Evolutionary conservation across 441 rosid genomes (phyloP).

Genomic region (Eutrema salsugineum): DNA sequence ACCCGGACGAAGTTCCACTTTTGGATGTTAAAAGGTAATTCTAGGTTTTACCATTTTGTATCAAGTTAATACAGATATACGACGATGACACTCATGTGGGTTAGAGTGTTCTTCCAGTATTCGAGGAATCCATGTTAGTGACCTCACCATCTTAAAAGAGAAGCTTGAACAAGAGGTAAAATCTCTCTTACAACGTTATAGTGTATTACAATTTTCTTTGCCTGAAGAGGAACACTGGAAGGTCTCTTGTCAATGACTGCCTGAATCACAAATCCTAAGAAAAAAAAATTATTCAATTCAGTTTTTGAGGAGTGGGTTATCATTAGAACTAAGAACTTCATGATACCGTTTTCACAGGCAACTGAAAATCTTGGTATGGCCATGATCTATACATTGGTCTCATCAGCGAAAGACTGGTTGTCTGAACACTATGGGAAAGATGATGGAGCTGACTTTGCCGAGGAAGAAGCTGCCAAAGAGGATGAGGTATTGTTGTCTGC

Average conservation of each 20-base stretch:
- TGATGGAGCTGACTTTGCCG: slow-evolving; percentile 38
- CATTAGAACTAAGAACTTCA: background rate
- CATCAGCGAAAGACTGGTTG: slow-evolving; percentile 94
- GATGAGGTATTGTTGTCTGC: slow-evolving; percentile 65
- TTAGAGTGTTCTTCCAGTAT: slow-evolving; percentile 44
- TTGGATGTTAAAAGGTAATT: slow-evolving; percentile 72
- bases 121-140: slow-evolving; percentile 70
- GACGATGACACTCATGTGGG: slow-evolving; percentile 13
- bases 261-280: background rate
- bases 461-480: slow-evolving; percentile 65
- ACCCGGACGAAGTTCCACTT: slow-evolving; percentile 91
- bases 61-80: background rate
- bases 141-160: slow-evolving; percentile 74
- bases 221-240: background rate
- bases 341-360: slow-evolving; percentile 47
- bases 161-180: slow-evolving; percentile 92
- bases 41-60: slow-evolving; percentile 1
- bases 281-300: background rate
- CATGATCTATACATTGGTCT: slow-evolving; percentile 85
- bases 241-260: background rate
- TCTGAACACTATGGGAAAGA: slow-evolving; percentile 76
- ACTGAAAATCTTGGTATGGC: slow-evolving; percentile 96
- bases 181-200: background rate
- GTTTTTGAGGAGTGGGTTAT: background rate
- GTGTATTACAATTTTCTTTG: background rate